Base-by-base conservation (phyloP, 257 asterid species). In the Ilex asprella region DNA sequence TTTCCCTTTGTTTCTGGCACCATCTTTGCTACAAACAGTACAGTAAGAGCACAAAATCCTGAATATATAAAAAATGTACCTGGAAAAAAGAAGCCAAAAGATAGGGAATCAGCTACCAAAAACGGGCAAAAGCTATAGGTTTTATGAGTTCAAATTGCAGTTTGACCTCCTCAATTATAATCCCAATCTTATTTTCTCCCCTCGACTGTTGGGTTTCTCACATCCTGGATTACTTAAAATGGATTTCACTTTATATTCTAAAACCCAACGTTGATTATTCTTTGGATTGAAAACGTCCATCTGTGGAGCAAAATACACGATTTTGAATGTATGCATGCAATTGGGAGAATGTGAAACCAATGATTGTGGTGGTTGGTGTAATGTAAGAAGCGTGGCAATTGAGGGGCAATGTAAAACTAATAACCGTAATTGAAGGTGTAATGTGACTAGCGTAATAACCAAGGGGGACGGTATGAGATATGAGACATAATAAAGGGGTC, bases 1-100 rank as follows among this genome's bases (percentile, higher is more conserved):
- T 84, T 85, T 21, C 91, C 92, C 73, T 91, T 91, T 3, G 97
- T 91, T 76, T 88, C 97, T 0, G 97, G 96, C 64, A 91, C 95
- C 4, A 85, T 44, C 65, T 71, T 79, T 13, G 79, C 87, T 27
- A 86, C 97, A 46, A 88, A 91, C 50, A 82, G 61, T 16, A 88
- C 61, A 0, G 91, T 70, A 49, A 82, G 73, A 7, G 73, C 76
- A 16, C 85, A 71, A 16, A 84, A 69, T 56, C 78, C 86, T 6
- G 91, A 86, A 15, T 79, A 91, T 7, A 72, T 30, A 32, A 59
- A 31, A 71, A 83, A 91, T 0, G 89, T 91, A 31, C 95, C 96
- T 88, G 81, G 30, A 21, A 29, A 56, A 41, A 39, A 56, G 8
- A 56, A 39, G 11, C 21, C 30, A 1, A 7, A 30, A 6, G 29